Evolutionary conservation across 2,329 filamentous ascomycete species (phyloP).

Genomic region (Sarocladium kiliense): DNA sequence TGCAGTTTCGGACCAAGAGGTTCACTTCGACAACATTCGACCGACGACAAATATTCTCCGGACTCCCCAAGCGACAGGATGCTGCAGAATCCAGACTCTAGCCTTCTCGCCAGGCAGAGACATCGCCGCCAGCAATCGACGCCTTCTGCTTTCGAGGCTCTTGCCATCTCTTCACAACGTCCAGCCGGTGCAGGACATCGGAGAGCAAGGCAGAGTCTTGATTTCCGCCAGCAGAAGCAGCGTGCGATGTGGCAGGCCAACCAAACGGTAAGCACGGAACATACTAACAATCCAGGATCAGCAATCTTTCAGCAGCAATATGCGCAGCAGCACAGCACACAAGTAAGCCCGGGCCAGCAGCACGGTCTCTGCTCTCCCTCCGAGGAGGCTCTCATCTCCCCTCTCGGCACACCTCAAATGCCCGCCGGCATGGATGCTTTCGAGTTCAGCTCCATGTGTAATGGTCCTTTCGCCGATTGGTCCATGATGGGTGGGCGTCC

Average conservation of each 20-base stretch:
- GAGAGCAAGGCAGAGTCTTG: slow-evolving; percentile 72
- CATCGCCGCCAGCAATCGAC: slow-evolving; percentile 88
- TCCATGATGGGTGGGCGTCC: slow-evolving; percentile 5
- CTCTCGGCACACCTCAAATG: slow-evolving; percentile 48
- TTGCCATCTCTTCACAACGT: slow-evolving; percentile 59
- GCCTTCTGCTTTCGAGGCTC: slow-evolving; percentile 70
- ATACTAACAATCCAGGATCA: slow-evolving; percentile 52
- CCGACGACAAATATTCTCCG: slow-evolving; percentile 52
- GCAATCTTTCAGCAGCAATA: slow-evolving; percentile 66
- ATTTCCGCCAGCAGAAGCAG: slow-evolving; percentile 52
- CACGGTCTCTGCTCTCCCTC: slow-evolving; percentile 27
- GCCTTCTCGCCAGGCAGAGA: slow-evolving; percentile 56
- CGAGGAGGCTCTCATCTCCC: slow-evolving; percentile 54
- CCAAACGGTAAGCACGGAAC: slow-evolving; percentile 41
- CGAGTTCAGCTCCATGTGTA: slow-evolving; percentile 28
- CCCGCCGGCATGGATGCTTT: slow-evolving; percentile 33
- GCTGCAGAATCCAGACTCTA: slow-evolving; percentile 71
- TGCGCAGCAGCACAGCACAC: slow-evolving; percentile 79
- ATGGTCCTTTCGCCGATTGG: slow-evolving; percentile 4
- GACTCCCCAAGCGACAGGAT: slow-evolving; percentile 68
- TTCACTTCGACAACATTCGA: slow-evolving; percentile 46
- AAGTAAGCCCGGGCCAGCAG: slow-evolving; percentile 65
- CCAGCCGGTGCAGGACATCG: slow-evolving; percentile 49
- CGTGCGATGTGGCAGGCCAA: slow-evolving; percentile 23
- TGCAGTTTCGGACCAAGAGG: slow-evolving; percentile 42